These are phyloP conservation scores for Leptomonas pyrrhocoris DNA, from an alignment of 208 protist species.

Conservation along the genomic window DNA sequence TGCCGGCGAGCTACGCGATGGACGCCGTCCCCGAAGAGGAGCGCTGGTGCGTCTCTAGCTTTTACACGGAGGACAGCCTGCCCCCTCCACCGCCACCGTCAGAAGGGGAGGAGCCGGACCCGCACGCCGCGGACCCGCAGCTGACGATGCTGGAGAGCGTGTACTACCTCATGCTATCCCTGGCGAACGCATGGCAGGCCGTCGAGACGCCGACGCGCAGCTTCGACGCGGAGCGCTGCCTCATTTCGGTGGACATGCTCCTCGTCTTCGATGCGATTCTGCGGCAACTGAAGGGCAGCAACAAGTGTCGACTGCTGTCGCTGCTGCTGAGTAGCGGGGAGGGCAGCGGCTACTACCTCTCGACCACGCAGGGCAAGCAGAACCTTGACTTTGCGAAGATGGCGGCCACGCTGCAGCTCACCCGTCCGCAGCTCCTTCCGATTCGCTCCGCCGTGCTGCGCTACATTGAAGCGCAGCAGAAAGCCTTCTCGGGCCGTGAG, in stretches of 20 bases:
- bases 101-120: slow-evolving; percentile 11
- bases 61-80: slow-evolving; percentile 27
- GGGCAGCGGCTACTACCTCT: slow-evolving; percentile 66
- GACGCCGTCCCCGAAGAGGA: slow-evolving; percentile 27
- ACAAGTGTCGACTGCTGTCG: slow-evolving; percentile 41
- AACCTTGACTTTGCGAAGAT: slow-evolving; percentile 49
- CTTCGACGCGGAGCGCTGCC: slow-evolving; percentile 69
- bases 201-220: slow-evolving; percentile 71
- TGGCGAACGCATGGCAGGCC: slow-evolving; percentile 80
- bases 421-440: slow-evolving; percentile 47
- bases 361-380: slow-evolving; percentile 60
- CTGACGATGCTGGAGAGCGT: slow-evolving; percentile 45
- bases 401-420: slow-evolving; percentile 62
- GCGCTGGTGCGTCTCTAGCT: slow-evolving; percentile 28
- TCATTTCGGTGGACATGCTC: slow-evolving; percentile 68
- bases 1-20: slow-evolving; percentile 16
- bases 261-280: slow-evolving; percentile 73
- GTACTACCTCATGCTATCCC: slow-evolving; percentile 64
- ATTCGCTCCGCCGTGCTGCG: slow-evolving; percentile 57
- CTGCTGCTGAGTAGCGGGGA: slow-evolving; percentile 37
- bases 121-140: slow-evolving; percentile 38
- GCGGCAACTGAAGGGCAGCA: slow-evolving; percentile 31
- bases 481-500: slow-evolving; percentile 27
- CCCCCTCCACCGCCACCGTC: background rate
- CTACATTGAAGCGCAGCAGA: slow-evolving; percentile 55